Evolutionary conservation across 2,329 filamentous ascomycete species (phyloP).

Genomic region (Epicoccum nigrum): DNA sequence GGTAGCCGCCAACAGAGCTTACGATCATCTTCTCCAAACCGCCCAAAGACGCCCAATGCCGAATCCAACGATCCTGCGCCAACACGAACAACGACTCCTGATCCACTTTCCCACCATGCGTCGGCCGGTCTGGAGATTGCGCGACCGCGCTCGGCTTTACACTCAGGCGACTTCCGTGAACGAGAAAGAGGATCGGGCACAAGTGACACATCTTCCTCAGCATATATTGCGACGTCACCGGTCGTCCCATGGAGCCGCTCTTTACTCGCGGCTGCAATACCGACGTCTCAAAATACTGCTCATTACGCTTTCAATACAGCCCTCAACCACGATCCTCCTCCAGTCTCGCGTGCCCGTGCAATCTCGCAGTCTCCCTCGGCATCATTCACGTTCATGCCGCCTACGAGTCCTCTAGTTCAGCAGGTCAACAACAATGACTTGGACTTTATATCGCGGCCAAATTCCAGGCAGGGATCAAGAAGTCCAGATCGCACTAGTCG

Average conservation of each 20-base stretch:
- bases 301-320: conserved; percentile 25
- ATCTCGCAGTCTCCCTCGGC: conserved; percentile 68
- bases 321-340: conserved; percentile 27
- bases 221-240: conserved; percentile 56
- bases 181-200: conserved; percentile 44
- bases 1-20: conserved; percentile 21
- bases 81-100: conserved; percentile 40
- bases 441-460: conserved; percentile 61
- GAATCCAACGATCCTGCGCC: conserved; percentile 44
- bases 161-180: conserved; percentile 67
- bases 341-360: conserved; percentile 51
- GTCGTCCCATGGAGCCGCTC: conserved; percentile 63
- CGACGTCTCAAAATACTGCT: conserved; percentile 21
- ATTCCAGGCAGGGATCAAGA: conserved; percentile 44
- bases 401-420: conserved; percentile 90
- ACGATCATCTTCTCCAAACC: conserved; percentile 34
- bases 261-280: conserved; percentile 50
- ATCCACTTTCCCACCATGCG: conserved; percentile 35
- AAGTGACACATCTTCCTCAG: conserved; percentile 19
- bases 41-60: conserved; percentile 41
- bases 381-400: conserved; percentile 82
- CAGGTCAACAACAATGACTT: conserved; percentile 83
- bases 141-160: conserved; percentile 76
- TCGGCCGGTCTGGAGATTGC: conserved; percentile 66
- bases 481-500: conserved; percentile 61